phyloP scores from a whole-genome alignment of 2,329 filamentous ascomycete species.

The Stagonosporopsis vannaccii region DNA sequence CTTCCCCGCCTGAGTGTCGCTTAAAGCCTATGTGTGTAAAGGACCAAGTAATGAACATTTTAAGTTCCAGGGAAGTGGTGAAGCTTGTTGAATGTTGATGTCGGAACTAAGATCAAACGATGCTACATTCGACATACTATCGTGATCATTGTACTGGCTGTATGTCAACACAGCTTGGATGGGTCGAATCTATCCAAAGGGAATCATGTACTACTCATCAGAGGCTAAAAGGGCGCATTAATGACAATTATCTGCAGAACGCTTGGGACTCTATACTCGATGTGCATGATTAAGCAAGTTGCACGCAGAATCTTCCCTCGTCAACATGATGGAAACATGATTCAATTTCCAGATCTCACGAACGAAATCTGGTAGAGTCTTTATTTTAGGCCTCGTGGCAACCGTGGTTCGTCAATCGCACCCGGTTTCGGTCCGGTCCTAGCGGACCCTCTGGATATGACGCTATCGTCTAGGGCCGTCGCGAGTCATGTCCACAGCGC shows the following conservation, averaged over 20 bases:
- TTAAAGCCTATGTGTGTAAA: too few relatives aligned
- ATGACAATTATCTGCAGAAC: not conserved
- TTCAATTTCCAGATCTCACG: not conserved
- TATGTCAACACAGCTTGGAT: not conserved
- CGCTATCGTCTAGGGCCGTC: not conserved
- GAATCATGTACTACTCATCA: too few relatives aligned
- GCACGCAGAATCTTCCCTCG: not conserved
- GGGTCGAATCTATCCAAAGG: not conserved
- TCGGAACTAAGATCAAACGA: too few relatives aligned
- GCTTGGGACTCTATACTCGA: not conserved
- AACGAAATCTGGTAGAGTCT: not conserved
- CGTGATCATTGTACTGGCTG: not conserved
- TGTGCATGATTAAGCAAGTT: not conserved
- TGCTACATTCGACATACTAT: too few relatives aligned
- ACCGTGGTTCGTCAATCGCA: not conserved
- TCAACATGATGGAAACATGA: too few relatives aligned
- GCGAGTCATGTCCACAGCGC: not conserved
- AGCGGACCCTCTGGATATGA: not conserved
- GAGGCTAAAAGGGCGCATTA: not conserved
- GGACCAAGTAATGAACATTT: too few relatives aligned
- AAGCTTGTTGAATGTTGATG: too few relatives aligned
- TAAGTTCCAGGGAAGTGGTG: too few relatives aligned
- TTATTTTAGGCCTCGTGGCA: not conserved
- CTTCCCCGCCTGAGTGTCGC: too few relatives aligned
- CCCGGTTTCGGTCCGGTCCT: not conserved